Base-by-base conservation (phyloP, 805 yeast species). In the Candida golubevii region DNA sequence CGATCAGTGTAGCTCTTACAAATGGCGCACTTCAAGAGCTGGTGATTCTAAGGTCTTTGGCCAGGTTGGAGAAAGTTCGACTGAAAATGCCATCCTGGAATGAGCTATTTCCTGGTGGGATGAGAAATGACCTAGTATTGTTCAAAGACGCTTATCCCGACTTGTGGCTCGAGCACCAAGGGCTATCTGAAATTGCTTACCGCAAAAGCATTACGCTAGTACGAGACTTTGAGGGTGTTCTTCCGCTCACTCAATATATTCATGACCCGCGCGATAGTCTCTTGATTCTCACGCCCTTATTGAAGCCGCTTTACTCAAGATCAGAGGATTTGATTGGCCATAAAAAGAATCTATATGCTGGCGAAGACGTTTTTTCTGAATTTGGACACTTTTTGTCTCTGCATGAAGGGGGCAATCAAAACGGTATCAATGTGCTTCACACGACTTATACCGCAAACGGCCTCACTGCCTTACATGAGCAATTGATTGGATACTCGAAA, bases 401-500 rank as follows among this genome's bases (percentile, higher is more conserved):
- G 7, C 60, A 66, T 33, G 72, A 69, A 40, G 57, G 61, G 3
- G 49, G 50, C 6, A 57, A 55, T 33, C 42, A 49, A 5, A 45
- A 49, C 18, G 51, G 53, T 15, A 78, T 73, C 50, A 74, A 75
- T 45, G 78, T 80, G 1, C 54, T 72, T 8, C 85, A 80, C 55
- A 75, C 83, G 1, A 73, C 81, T 2, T 80, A 80, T 52, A 78
- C 83, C 0, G 82, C 74, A 6, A 73, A 75, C 48, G 80, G 80
- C 3, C 63, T 80, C 26, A 75, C 82, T n/a, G 62, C 71, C 12
- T 58, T 75, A 32, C 84, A 80, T 52, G 84, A 79, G 54, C 62
- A 67, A 27, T 65, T 79, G 41, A 77, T 79, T 26, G 79, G 75
- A 39, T 65, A 69, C 38, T 67, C 80, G 7, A 74, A 75, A 43